Evolutionary conservation across 148 eudicot species (phyloP).

Genomic region (Rhododendron griersonianum): DNA sequence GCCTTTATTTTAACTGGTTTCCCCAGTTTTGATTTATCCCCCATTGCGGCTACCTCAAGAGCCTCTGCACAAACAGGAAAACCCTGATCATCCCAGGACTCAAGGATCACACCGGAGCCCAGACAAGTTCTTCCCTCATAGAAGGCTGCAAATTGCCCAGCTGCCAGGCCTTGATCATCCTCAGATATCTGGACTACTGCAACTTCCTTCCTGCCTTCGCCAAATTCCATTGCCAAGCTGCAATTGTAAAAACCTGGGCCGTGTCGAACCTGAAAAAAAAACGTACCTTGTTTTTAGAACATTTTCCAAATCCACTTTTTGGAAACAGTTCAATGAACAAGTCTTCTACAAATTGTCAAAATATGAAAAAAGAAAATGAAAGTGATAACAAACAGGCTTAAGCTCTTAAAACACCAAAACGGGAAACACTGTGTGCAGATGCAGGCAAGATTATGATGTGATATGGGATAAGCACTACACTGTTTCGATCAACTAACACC

Average conservation of each 20-base stretch:
- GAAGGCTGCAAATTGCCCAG: conserved; percentile 96
- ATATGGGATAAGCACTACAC: background rate
- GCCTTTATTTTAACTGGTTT: conserved; percentile 82
- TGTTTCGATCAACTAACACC: background rate
- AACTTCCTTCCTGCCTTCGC: conserved; percentile 33
- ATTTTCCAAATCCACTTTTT: background rate
- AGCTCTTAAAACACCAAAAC: background rate
- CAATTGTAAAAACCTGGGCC: conserved; percentile 76
- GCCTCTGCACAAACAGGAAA: conserved; percentile 82
- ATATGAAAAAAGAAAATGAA: background rate
- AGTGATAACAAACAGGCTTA: background rate
- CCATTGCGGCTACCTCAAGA: conserved; percentile 50
- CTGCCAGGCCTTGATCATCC: conserved; percentile 97
- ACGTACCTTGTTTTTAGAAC: background rate
- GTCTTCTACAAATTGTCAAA: background rate
- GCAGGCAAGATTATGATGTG: background rate
- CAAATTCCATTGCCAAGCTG: conserved; percentile 43
- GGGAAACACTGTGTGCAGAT: background rate
- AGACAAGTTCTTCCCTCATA: conserved; percentile 60
- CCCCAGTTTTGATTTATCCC: conserved; percentile 65
- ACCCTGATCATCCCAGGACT: conserved; percentile 78
- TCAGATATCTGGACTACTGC: conserved; percentile 69
- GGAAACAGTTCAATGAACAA: background rate
- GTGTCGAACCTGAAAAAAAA: conserved; percentile 70
- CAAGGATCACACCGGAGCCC: conserved; percentile 90